A percentile compares a stretch with the other conserved stretches of the same genome.
Evolutionary conservation across 352 stramenopile genomes (phyloP).

Genomic region (Globisporangium ultimum): DNA sequence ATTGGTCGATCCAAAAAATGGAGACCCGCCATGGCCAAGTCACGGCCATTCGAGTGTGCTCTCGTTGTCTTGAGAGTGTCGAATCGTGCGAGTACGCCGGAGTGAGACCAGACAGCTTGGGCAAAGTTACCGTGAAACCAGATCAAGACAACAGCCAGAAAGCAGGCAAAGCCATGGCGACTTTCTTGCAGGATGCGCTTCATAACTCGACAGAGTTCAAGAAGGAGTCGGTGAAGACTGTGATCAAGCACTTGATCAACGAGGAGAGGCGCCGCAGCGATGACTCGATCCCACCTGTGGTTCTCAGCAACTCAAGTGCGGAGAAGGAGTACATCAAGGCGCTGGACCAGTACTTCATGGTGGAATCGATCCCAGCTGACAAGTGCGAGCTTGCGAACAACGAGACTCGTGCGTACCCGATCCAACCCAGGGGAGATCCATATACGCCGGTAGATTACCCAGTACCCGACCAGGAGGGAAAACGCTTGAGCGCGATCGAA

Average conservation of each 20-base stretch:
- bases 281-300: background rate
- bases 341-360: background rate
- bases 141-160: conserved; percentile 5
- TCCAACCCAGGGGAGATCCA: conserved; percentile 16
- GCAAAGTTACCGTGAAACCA: background rate
- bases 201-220: background rate
- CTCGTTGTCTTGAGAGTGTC: conserved; percentile 16
- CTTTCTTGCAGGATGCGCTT: background rate
- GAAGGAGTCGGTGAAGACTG: conserved; percentile 18
- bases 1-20: conserved; percentile 28
- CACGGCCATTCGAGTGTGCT: conserved; percentile 17
- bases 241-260: conserved; percentile 31
- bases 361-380: background rate
- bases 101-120: conserved; percentile 8
- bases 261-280: conserved; percentile 9
- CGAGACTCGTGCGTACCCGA: conserved; percentile 32
- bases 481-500: conserved; percentile 36
- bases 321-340: conserved; percentile 21
- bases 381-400: conserved; percentile 18
- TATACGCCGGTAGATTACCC: conserved; percentile 8
- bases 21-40: conserved; percentile 13
- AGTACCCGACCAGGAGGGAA: conserved; percentile 32
- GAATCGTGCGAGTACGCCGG: conserved; percentile 19
- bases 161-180: conserved; percentile 11
- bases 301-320: conserved; percentile 8